Conservation (phyloP, 148 eudicot genomes). For the Pouteria glomerata region DNA sequence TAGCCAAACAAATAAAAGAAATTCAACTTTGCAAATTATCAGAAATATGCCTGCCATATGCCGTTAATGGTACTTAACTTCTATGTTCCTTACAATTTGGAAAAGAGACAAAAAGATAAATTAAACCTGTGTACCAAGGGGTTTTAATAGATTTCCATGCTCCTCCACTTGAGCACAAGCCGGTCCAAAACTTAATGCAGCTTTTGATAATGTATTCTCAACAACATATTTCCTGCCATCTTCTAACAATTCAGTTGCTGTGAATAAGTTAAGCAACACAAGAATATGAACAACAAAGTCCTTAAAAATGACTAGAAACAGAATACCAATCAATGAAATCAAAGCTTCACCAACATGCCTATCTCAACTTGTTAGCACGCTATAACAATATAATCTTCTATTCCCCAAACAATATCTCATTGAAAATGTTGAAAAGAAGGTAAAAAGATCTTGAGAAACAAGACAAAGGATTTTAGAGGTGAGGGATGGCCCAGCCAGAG, state of each 20-base stretch:
- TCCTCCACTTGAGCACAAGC: constrained; percentile 88
- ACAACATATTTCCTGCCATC: constrained; percentile 79
- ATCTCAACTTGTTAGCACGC: constrained; percentile 86
- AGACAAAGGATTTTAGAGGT: not conserved
- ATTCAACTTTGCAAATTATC: not conserved
- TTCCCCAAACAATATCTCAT: constrained; percentile 89
- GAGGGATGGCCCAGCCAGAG: not conserved
- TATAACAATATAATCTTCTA: constrained; percentile 80
- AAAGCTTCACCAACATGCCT: constrained; percentile 27
- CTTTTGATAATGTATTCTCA: constrained; percentile 80
- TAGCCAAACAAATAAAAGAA: too few species aligned
- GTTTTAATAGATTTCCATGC: constrained; percentile 72
- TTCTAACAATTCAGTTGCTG: constrained; percentile 81
- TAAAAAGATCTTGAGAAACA: not conserved
- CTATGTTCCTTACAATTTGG: not conserved
- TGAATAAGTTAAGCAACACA: not conserved
- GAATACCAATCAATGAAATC: not conserved
- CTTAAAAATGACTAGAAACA: not conserved
- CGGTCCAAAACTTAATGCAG: constrained; percentile 64
- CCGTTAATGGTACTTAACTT: not conserved
- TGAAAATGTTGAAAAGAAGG: constrained; percentile 62
- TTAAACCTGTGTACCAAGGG: constrained; percentile 82
- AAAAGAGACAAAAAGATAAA: not conserved
- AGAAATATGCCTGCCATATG: not conserved
- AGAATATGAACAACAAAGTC: not conserved